Conservation (phyloP, 1,284 basidiomycete species). For the Ustilago cynodontis region DNA sequence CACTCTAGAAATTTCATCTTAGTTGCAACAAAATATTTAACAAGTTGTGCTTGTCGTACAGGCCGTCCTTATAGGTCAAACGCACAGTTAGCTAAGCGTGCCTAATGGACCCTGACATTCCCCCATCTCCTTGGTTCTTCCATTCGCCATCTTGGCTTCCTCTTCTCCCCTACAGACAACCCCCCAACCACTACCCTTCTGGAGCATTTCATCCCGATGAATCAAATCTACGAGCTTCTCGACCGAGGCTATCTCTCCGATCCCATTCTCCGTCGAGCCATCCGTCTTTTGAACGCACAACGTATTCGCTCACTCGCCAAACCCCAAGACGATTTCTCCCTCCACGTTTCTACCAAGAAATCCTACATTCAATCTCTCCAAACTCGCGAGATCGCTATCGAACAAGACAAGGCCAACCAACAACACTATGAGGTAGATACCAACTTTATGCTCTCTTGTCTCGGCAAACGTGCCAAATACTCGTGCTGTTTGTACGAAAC, state of each 20-base stretch:
- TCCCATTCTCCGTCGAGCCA: constrained; percentile 74
- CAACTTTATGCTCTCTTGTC: constrained; percentile 60
- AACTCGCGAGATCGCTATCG: constrained; percentile 76
- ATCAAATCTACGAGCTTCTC: constrained; percentile 42
- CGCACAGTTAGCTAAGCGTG: too few relatives aligned
- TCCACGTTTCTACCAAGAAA: constrained; percentile 79
- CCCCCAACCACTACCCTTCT: not conserved
- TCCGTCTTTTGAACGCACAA: constrained; percentile 76
- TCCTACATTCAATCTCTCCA: constrained; percentile 71
- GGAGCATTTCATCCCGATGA: constrained; percentile 9
- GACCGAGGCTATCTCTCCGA: constrained; percentile 54
- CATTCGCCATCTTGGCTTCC: not conserved
- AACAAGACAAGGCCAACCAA: constrained; percentile 80
- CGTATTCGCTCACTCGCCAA: constrained; percentile 75
- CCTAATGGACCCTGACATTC: not conserved
- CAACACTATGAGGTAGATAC: constrained; percentile 80
- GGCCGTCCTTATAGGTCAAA: too few relatives aligned
- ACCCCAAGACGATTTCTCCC: constrained; percentile 76
- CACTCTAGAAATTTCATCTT: too few relatives aligned
- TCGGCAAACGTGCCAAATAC: constrained; percentile 62
- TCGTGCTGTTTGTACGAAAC: constrained; percentile 79
- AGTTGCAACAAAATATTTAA: too few relatives aligned
- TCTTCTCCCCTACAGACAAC: constrained; percentile 6
- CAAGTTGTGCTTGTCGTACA: too few relatives aligned
- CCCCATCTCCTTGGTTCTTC: too few relatives aligned